Conservation (phyloP, 352 stramenopile genomes). For the Phytophthora crassamura region DNA sequence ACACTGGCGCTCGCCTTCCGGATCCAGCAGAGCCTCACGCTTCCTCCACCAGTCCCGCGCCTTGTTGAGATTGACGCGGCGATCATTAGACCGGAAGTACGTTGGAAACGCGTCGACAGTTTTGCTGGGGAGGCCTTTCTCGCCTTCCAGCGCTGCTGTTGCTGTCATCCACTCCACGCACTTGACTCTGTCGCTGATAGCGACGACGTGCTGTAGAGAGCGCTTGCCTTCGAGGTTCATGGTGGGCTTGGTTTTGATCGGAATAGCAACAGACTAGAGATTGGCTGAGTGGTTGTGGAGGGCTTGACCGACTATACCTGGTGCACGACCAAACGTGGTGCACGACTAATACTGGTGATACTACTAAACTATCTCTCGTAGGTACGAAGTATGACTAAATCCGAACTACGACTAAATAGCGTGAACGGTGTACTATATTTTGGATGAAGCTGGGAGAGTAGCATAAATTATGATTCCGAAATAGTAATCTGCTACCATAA, state of each 20-base stretch:
- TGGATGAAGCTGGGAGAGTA: too few species aligned
- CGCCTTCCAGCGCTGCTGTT: neutral
- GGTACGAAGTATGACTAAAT: conserved; percentile 6
- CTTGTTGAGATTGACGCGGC: conserved; percentile 3
- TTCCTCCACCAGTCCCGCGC: conserved; percentile 11
- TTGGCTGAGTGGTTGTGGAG: neutral
- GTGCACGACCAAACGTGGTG: neutral
- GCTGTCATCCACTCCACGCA: too few species aligned
- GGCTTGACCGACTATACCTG: neutral
- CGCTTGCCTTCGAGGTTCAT: conserved; percentile 1
- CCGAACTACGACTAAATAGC: conserved; percentile 7
- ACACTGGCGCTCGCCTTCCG: neutral
- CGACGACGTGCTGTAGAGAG: conserved; percentile 14
- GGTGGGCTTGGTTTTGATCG: neutral
- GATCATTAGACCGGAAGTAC: conserved; percentile 3
- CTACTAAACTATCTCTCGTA: neutral
- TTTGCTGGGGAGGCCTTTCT: conserved; percentile 5
- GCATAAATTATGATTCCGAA: too few species aligned
- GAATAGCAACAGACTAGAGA: neutral
- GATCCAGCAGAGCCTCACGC: neutral
- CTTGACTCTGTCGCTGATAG: conserved; percentile 2
- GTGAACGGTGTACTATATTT: neutral
- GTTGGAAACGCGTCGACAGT: conserved; percentile 4
- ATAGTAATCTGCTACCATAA: too few species aligned
- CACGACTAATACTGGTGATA: conserved; percentile 7